Conservation (phyloP, 2,329 filamentous ascomycete genomes). For the Neurospora sp. region DNA sequence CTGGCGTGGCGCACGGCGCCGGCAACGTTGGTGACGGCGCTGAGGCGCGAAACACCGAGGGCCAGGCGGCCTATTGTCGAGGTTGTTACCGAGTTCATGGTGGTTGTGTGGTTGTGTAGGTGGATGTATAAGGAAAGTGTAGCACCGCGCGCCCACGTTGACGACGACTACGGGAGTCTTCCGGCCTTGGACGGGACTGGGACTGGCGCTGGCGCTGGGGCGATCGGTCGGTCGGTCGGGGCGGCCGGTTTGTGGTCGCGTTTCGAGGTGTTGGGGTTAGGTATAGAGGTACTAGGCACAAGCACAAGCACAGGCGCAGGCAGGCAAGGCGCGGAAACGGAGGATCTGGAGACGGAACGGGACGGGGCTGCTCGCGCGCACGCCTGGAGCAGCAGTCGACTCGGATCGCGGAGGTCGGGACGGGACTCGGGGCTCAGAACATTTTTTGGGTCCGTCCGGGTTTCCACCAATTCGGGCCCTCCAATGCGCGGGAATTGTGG, state of each 20-base stretch:
- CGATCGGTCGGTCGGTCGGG: neutral
- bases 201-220: neutral
- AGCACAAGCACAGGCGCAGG: neutral
- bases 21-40: neutral
- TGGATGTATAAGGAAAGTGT: neutral
- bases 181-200: neutral
- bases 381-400: neutral
- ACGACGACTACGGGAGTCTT: neutral
- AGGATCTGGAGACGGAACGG: neutral
- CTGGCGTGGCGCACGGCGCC: neutral
- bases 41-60: constrained; percentile 1
- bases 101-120: neutral
- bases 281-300: neutral
- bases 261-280: neutral
- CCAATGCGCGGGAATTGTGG: constrained; percentile 3
- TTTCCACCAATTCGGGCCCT: constrained; percentile 1
- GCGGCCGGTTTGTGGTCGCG: neutral
- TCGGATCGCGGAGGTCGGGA: neutral
- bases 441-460: constrained; percentile 5
- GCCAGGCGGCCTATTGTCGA: constrained; percentile 4
- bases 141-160: neutral
- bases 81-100: constrained; percentile 2
- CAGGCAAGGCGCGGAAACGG: neutral
- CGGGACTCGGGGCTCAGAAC: constrained; percentile 4
- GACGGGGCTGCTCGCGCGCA: neutral